phyloP scores from a whole-genome alignment of 2,329 filamentous ascomycete genomes.

The Fusarium guadeloupense region DNA sequence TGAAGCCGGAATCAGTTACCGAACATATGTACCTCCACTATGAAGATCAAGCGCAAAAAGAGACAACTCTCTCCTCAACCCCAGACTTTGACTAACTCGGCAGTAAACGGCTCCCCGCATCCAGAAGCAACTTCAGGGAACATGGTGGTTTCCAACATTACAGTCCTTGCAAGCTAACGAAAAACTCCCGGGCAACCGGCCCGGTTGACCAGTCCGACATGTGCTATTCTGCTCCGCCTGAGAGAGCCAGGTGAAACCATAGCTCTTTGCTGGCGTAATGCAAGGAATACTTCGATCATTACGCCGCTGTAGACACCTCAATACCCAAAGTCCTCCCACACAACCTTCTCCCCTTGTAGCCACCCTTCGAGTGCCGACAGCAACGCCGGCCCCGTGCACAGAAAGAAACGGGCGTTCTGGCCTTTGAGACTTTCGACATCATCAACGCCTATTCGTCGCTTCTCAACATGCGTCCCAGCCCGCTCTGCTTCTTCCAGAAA shows the following conservation, averaged over 20 bases:
- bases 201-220: slow-evolving; percentile 6
- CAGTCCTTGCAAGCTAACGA: slow-evolving; percentile 16
- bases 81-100: slow-evolving; percentile 16
- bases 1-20: neutral
- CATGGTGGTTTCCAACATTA: neutral
- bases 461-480: slow-evolving; percentile 48
- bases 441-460: slow-evolving; percentile 50
- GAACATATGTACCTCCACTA: neutral
- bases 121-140: slow-evolving; percentile 14
- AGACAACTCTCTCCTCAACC: slow-evolving; percentile 5
- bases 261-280: neutral
- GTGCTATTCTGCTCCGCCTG: neutral
- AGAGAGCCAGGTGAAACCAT: neutral
- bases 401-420: slow-evolving; percentile 60
- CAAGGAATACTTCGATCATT: neutral
- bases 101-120: slow-evolving; percentile 29
- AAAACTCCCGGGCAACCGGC: slow-evolving; percentile 25
- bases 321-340: slow-evolving; percentile 70
- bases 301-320: slow-evolving; percentile 41
- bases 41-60: neutral
- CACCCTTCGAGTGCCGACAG: slow-evolving; percentile 56
- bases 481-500: slow-evolving; percentile 49
- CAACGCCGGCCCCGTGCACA: slow-evolving; percentile 57
- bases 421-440: slow-evolving; percentile 56
- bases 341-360: slow-evolving; percentile 63